Conservation (phyloP, 495 filamentous ascomycete genomes). For the Aspergillus haitiensis region DNA sequence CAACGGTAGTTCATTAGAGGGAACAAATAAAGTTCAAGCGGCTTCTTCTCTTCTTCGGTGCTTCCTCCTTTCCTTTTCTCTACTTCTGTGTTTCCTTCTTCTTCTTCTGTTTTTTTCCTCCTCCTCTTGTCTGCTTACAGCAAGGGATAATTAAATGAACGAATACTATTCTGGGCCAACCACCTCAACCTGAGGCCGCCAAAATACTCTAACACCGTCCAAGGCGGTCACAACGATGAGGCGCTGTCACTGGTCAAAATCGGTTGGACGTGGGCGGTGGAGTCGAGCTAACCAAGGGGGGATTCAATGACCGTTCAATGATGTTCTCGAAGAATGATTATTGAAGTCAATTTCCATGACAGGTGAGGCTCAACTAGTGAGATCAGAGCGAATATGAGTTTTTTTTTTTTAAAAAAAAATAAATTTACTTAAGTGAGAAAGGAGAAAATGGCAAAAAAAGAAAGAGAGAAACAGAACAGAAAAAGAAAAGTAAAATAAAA, state of each 20-base stretch:
- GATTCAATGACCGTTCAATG: constrained; percentile 7
- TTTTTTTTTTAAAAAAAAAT: too few relatives aligned
- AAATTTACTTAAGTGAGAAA: background rate
- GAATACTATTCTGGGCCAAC: too few relatives aligned
- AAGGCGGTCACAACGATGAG: constrained; percentile 10
- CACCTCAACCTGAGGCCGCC: too few relatives aligned
- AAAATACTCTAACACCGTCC: background rate
- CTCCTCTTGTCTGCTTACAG: background rate
- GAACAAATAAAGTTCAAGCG: background rate
- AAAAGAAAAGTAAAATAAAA: background rate
- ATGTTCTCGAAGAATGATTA: background rate
- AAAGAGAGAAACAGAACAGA: background rate
- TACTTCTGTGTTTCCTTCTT: background rate
- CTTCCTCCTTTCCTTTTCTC: background rate
- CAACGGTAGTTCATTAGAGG: background rate
- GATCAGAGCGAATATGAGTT: background rate
- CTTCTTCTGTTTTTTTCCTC: background rate
- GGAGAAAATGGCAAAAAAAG: background rate
- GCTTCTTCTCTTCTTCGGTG: background rate
- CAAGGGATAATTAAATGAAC: background rate
- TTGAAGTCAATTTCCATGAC: constrained; percentile 13
- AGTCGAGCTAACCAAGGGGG: background rate
- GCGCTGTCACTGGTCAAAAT: background rate
- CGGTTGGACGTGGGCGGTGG: background rate
- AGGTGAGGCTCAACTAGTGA: constrained; percentile 11